Base-by-base conservation (phyloP, 2,329 filamentous ascomycete species). In the Cladosporium sp. region DNA sequence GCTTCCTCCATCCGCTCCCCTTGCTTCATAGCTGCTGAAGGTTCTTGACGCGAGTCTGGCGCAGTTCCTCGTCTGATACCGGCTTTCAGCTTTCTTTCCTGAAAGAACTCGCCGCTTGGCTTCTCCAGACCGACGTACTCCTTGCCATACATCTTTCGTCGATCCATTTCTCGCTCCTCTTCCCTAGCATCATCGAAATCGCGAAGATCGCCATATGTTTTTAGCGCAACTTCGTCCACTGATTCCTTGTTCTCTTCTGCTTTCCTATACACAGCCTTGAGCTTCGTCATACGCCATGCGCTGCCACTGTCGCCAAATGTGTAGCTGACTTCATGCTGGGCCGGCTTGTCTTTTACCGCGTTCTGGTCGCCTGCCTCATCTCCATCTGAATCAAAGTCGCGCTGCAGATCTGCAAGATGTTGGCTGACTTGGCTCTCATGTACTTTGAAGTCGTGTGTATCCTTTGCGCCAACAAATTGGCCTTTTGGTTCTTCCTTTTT, bases 281-380 rank as follows among this genome's bases (percentile, higher is more conserved):
- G 83, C 72, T 92, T 97, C 5, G 88, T 96, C 92, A 99, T 96
- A 50, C 95, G 87, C 94, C 95, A 99, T 66, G 91, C 84, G 13
- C 92, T 93, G 0, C 94, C 93, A 6, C 83, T 77, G 71, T 99
- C 94, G 17, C 95, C 94, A 72, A 99, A 95, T 0, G 78, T 89
- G 70, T 97, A 99, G 58, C 83, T 79, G 8, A 95, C 83, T 57
- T 89, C 82, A 54, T 84, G 78, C 44, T 84, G 75, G 0, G 80
- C 77, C 1, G 81, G 78, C 62, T 82, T 74, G 6, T 83, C 72
- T 20, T 79, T 75, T 9, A 83, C 71, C 13, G 62, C 64, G 1
- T 50, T 58, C 1, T 60, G 62, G 6, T 64, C 61, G 3, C 58
- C 63, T 25, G 83, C 80, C 2, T 80, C 62, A 0, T 73, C 74